These are phyloP conservation scores for Ophiostoma australiae DNA, from an alignment of 2,329 filamentous ascomycete genomes.

Conservation along the genomic window DNA sequence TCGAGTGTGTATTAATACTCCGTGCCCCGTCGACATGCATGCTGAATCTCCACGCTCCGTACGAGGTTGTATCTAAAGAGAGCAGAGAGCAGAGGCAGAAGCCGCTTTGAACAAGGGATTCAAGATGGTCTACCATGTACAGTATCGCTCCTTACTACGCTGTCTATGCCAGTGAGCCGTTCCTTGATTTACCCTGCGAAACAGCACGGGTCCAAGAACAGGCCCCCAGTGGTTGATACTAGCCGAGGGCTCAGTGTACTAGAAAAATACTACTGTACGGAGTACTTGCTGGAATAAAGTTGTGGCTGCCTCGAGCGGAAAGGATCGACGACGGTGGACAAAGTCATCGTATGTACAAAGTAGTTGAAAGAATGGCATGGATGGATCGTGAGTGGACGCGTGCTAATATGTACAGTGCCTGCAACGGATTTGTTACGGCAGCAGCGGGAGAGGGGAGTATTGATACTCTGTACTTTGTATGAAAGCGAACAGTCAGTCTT, in stretches of 20 bases:
- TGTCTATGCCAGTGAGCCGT: neutral
- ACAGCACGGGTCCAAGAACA: slow-evolving; percentile 2
- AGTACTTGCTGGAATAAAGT: neutral
- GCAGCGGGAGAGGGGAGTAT: neutral
- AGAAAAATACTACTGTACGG: too few species aligned
- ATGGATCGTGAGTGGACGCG: slow-evolving; percentile 9
- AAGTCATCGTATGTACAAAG: neutral
- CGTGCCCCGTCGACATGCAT: slow-evolving; percentile 8
- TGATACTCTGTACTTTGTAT: neutral
- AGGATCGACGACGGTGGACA: neutral
- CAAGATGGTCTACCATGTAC: neutral
- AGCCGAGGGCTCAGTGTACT: neutral
- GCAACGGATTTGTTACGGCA: neutral
- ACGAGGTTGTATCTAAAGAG: neutral
- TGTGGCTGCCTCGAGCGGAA: neutral
- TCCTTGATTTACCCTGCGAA: slow-evolving; percentile 14
- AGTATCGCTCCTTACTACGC: too few species aligned
- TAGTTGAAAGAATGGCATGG: neutral
- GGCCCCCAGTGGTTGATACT: neutral
- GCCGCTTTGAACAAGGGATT: neutral
- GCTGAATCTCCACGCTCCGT: slow-evolving; percentile 11
- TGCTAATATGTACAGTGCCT: neutral
- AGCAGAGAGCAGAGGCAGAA: neutral
- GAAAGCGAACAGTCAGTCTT: neutral
- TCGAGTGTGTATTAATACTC: slow-evolving; percentile 7